These are phyloP conservation scores for Neospermospora avenae DNA, from an alignment of 2,329 filamentous ascomycete species.

Conservation along the genomic window DNA sequence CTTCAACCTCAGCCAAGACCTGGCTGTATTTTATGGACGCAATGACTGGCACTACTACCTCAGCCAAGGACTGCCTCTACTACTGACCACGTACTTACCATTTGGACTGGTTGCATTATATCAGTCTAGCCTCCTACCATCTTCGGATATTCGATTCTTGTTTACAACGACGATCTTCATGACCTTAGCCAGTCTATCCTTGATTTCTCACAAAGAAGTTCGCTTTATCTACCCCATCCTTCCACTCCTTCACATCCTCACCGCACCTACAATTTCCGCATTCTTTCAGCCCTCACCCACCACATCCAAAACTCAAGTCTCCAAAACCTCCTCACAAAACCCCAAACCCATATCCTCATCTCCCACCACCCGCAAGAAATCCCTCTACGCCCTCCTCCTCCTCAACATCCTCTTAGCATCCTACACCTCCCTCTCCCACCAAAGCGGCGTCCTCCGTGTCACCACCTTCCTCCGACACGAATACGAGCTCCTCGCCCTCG, in stretches of 20 bases:
- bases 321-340: slow-evolving; percentile 10
- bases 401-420: slow-evolving; percentile 68
- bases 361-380: slow-evolving; percentile 44
- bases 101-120: slow-evolving; percentile 66
- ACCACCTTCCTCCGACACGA: slow-evolving; percentile 71
- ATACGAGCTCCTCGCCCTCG: slow-evolving; percentile 58
- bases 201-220: slow-evolving; percentile 93
- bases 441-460: slow-evolving; percentile 74
- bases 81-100: slow-evolving; percentile 79
- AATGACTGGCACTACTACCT: slow-evolving; percentile 94
- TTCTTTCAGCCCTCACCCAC: slow-evolving; percentile 52
- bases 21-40: slow-evolving; percentile 88
- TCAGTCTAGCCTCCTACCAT: slow-evolving; percentile 37
- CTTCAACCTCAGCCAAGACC: slow-evolving; percentile 83
- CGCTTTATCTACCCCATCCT: slow-evolving; percentile 94
- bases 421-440: slow-evolving; percentile 75
- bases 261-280: slow-evolving; percentile 61
- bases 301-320: slow-evolving; percentile 25
- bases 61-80: slow-evolving; percentile 81
- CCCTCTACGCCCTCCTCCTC: slow-evolving; percentile 56
- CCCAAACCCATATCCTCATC: slow-evolving; percentile 13
- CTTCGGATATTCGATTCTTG: slow-evolving; percentile 41
- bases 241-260: slow-evolving; percentile 78
- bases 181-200: slow-evolving; percentile 62
- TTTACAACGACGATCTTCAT: slow-evolving; percentile 50